These are phyloP conservation scores for Magnusiomyces sp. DNA, from an alignment of 1,139 yeast genomes.

Conservation along the genomic window DNA sequence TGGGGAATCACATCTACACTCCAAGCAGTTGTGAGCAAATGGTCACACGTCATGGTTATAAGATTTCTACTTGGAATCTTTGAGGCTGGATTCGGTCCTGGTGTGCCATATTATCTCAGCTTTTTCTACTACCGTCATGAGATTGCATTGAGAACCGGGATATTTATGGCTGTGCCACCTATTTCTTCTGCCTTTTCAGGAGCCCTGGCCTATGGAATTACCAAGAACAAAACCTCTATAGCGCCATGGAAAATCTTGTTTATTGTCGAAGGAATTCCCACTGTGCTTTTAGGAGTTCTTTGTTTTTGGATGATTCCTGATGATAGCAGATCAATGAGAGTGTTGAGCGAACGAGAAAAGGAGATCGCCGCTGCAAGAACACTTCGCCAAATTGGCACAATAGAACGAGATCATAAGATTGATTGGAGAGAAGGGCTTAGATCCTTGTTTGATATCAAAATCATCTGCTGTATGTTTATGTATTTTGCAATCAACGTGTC, in stretches of 20 bases:
- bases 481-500: slow-evolving; percentile 12
- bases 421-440: neutral
- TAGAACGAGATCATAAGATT: slow-evolving; percentile 5
- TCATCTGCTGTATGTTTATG: slow-evolving; percentile 16
- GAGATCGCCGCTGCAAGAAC: slow-evolving; percentile 13
- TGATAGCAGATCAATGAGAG: slow-evolving; percentile 5
- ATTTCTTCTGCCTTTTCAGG: slow-evolving; percentile 14
- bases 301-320: slow-evolving; percentile 12
- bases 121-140: slow-evolving; percentile 26
- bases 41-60: slow-evolving; percentile 45
- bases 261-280: slow-evolving; percentile 15
- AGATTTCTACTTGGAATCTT: slow-evolving; percentile 50
- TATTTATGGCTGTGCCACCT: slow-evolving; percentile 11
- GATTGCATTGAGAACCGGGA: slow-evolving; percentile 12
- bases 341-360: slow-evolving; percentile 8
- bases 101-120: slow-evolving; percentile 20
- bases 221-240: slow-evolving; percentile 7
- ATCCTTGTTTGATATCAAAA: slow-evolving; percentile 16
- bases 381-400: slow-evolving; percentile 11
- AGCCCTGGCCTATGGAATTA: slow-evolving; percentile 13
- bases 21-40: slow-evolving; percentile 35
- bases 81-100: slow-evolving; percentile 54
- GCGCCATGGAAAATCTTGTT: slow-evolving; percentile 13
- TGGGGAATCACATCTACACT: slow-evolving; percentile 14
- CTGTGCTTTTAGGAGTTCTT: slow-evolving; percentile 9